Evolutionary conservation across 2,329 filamentous ascomycete genomes (phyloP).

Genomic region (Aspergillus alliaceus): DNA sequence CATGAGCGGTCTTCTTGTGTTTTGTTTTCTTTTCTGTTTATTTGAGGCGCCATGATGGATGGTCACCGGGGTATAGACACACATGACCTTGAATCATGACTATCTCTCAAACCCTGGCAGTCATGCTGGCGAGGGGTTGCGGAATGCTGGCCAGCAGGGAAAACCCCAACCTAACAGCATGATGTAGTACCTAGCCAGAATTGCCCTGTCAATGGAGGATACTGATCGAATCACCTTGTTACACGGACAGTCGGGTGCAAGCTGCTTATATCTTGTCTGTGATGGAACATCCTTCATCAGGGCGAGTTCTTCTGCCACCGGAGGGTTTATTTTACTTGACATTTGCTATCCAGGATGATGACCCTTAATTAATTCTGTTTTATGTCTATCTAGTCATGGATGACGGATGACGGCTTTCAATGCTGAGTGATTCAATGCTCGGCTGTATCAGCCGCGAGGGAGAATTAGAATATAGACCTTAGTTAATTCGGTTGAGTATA

Average conservation of each 20-base stretch:
- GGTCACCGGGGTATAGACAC: not conserved
- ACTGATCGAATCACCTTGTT: not conserved
- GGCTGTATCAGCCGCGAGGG: not conserved
- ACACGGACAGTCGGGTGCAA: not conserved
- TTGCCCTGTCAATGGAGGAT: not conserved
- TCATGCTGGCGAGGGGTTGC: slow-evolving; percentile 20
- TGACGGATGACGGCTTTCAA: not conserved
- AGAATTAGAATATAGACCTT: no score
- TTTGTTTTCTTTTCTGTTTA: not conserved
- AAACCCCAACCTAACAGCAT: no score
- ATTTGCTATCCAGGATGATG: no score
- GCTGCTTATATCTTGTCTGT: not conserved
- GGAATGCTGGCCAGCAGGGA: slow-evolving; percentile 13
- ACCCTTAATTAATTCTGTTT: not conserved
- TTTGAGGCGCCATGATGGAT: not conserved
- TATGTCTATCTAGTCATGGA: not conserved
- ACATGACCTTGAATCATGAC: not conserved
- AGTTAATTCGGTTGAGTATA: no score
- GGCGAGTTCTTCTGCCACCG: no score
- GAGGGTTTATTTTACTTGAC: no score
- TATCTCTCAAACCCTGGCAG: slow-evolving; percentile 3
- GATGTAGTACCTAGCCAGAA: no score
- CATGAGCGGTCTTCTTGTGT: not conserved
- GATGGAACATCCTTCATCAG: no score
- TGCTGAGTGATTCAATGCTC: not conserved